Evolutionary conservation across 2,329 filamentous ascomycete species (phyloP).

Genomic region (Lachnellula subtilissima): DNA sequence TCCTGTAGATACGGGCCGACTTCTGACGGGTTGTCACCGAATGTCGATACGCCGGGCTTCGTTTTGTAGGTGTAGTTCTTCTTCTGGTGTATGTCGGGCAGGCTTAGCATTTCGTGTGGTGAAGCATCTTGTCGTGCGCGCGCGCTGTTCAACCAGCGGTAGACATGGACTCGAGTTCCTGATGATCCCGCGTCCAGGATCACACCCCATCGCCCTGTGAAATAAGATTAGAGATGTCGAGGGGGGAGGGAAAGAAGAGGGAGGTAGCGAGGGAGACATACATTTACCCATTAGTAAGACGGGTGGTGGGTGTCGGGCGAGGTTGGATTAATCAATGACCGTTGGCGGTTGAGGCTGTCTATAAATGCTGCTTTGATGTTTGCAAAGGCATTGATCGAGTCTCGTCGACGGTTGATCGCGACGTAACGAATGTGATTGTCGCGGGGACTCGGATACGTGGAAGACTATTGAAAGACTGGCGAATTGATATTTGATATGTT

Average conservation of each 20-base stretch:
- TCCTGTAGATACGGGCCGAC: conserved; percentile 76
- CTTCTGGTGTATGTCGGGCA: conserved; percentile 79
- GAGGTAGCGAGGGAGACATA: conserved; percentile 14
- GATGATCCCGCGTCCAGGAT: conserved; percentile 97
- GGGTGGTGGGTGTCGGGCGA: background rate
- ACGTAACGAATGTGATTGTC: background rate
- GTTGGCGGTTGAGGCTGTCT: background rate
- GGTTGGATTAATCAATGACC: background rate
- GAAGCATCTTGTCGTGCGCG: conserved; percentile 59
- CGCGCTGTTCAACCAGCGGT: conserved; percentile 81
- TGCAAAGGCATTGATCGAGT: background rate
- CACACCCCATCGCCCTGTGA: conserved; percentile 68
- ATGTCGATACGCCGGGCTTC: conserved; percentile 86
- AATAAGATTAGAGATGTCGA: background rate
- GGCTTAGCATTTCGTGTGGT: conserved; percentile 54
- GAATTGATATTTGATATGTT: no score
- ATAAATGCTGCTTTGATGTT: background rate
- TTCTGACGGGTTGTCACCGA: conserved; percentile 68
- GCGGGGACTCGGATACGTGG: background rate
- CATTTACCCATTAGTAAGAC: conserved; percentile 31
- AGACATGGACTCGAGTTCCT: conserved; percentile 90
- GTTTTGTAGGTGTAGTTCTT: conserved; percentile 92
- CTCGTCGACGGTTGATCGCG: background rate
- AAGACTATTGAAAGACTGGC: background rate
- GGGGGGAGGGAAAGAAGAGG: conserved; percentile 2